Conservation (phyloP, 2,329 filamentous ascomycete species). For the Fusarium acutatum region DNA sequence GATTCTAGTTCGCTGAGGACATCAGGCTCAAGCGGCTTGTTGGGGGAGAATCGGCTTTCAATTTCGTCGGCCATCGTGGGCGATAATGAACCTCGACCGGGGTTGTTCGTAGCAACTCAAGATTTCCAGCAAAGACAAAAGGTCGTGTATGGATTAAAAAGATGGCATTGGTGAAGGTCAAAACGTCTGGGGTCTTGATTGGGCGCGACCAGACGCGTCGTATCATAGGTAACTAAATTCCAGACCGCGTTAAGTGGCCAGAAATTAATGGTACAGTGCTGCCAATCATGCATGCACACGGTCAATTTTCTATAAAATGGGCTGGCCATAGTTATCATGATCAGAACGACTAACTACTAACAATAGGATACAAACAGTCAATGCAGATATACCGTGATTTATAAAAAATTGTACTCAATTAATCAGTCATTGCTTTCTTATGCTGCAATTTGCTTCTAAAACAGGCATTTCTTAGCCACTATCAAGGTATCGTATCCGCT, state of each 20-base stretch:
- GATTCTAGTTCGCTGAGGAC: slow-evolving; percentile 83
- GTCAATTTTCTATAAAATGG: background rate
- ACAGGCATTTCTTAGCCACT: background rate
- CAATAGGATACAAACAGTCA: background rate
- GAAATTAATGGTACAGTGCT: background rate
- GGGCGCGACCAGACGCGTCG: slow-evolving; percentile 34
- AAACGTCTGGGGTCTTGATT: slow-evolving; percentile 26
- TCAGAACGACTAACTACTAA: background rate
- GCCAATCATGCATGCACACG: background rate
- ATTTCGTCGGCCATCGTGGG: slow-evolving; percentile 50
- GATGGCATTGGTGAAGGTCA: slow-evolving; percentile 10
- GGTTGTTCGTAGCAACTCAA: background rate
- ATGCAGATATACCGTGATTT: background rate
- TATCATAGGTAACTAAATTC: slow-evolving; percentile 20
- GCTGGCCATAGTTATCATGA: background rate
- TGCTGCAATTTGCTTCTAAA: slow-evolving; percentile 1
- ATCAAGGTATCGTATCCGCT: slow-evolving; percentile 27
- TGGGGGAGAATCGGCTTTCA: slow-evolving; percentile 48
- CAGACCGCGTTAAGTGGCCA: slow-evolving; percentile 34
- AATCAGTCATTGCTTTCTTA: background rate
- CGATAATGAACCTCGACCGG: background rate
- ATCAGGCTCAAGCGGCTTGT: slow-evolving; percentile 72
- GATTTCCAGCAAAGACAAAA: background rate
- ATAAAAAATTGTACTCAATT: background rate
- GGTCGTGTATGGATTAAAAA: background rate